Conservation (phyloP, 2,329 filamentous ascomycete genomes). For the Trichoderma guizhouense region DNA sequence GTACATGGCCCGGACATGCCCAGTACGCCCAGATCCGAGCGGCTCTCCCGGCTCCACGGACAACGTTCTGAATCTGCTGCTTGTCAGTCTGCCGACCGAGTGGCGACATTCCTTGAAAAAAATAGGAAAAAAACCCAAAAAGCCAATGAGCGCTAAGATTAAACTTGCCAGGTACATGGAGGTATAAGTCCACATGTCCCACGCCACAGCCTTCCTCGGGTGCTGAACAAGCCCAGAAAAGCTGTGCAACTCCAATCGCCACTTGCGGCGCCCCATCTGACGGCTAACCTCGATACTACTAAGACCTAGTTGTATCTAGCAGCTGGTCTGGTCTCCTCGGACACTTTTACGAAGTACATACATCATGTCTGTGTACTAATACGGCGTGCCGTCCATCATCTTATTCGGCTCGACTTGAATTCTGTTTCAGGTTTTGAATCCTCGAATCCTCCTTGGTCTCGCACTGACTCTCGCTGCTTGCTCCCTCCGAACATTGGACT, state of each 20-base stretch:
- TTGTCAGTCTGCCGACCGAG: slow-evolving; percentile 3
- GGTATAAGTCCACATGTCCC: not conserved
- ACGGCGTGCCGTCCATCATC: not conserved
- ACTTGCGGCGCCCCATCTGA: not conserved
- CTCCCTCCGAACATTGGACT: not conserved
- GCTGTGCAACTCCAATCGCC: not conserved
- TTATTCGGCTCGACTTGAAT: not conserved
- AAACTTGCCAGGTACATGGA: not conserved
- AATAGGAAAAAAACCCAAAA: not conserved
- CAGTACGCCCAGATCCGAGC: not conserved
- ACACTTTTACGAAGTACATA: not conserved
- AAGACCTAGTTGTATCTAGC: not conserved
- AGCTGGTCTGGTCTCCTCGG: not conserved
- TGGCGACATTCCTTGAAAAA: slow-evolving; percentile 6
- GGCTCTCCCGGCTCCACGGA: slow-evolving; percentile 5
- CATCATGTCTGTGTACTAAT: not conserved
- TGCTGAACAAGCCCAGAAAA: not conserved
- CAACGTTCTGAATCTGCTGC: not conserved
- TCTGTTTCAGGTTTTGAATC: not conserved
- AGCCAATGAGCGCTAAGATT: not conserved
- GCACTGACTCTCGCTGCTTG: not conserved
- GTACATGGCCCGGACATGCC: not conserved
- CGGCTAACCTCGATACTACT: not conserved
- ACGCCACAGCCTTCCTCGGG: not conserved
- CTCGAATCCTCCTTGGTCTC: not conserved